Base-by-base conservation (phyloP, 176 grass and related monocot genomes). In the bread wheat (Triticum aestivum) region DNA sequence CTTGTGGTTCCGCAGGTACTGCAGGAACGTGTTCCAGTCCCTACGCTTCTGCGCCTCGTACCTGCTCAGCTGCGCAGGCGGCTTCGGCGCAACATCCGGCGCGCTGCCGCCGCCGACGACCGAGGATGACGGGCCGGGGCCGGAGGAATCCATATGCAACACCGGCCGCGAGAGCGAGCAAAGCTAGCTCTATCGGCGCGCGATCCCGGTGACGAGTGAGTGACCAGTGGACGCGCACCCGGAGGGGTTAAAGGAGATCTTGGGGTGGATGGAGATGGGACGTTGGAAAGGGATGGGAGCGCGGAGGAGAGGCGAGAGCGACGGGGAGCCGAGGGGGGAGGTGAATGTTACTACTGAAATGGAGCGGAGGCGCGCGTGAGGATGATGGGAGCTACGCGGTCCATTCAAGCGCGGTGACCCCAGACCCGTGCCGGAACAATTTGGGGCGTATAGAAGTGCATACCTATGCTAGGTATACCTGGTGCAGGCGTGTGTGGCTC, bases 11-110 rank as follows among this genome's bases (percentile, higher is more conserved):
- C 90, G 92, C 82, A 99, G 94, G 90, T 99, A 99, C 90, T 96
- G 92, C 85, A 99, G 87, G 87, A 99, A 99, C 65, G 97, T 96
- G 89, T 93, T 99, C 97, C 97, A 99, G 89, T 99, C 97, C 63
- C 97, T 75, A 11, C 97, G 85, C 89, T 99, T 99, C 92, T 99
- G 97, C 72, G 97, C 92, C 82, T 96, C 97, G 85, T 99, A 99
- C 85, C 97, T 68, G 85, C 97, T 99, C 63, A 90, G 90, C 78
- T 88, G 95, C 24, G 74, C 63, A 9, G 88, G 63, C 21, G 23
- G 64, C 58, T 37, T 32, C 27, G 78, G 75, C 41, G 80, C 61
- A 65, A 70, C 30, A 49, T 29, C 65, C 18, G 79, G 68, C 26
- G 38, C 64, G 18, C 52, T 37, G 20, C 32, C 80, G 49, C 73